Evolutionary conservation across 352 stramenopile genomes (phyloP), one percentile per base, ranked within the genome.

Genomic region (Elongisporangium undulatum): DNA sequence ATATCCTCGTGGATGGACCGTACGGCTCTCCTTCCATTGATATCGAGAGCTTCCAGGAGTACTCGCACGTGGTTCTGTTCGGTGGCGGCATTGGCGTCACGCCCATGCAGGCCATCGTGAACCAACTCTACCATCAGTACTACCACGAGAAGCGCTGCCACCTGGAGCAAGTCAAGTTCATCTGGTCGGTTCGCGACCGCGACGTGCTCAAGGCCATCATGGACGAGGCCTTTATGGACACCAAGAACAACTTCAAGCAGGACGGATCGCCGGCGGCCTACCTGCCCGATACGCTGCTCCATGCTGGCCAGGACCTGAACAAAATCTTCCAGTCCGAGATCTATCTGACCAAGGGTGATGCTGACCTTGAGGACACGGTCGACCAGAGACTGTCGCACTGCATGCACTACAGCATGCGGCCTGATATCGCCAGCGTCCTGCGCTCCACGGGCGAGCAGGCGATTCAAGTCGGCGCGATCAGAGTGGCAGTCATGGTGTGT

Each of bases 21-120:
- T 88, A 87, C 50, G 80, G 80, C 0, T 63, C 68, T 9, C 24
- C 79, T 0, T 62, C 64, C 5, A 58, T 87, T 52, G 75, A 90
- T 49, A 62, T 90, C 19, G 38, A 67, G 10, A 63, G 51, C 45
- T 17, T 63, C 21, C 66, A 49, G 9, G 49, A 64, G 24, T 90
- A 87, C 66, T 82, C 75, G 0, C 75, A 87, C 59, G 59, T 86
- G 4, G 68, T 77, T 4, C 59, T 90, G 21, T 61, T 87, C 21
- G 63, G 68, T 22, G 71, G 71, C 9, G 78, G 78, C 34, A 79
- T 88, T 49, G 75, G 75, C 3, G 63, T 85, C 59, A 85, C 78
- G 0, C 75, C 78, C 0, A 84, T 88, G 73, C 63, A 74, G 3
- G 76, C 69, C 2, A 61, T 85, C 15, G 67, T 77, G 1, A 87